Conservation (phyloP, 2,329 filamentous ascomycete genomes). For the Fusarium mexicanum region DNA sequence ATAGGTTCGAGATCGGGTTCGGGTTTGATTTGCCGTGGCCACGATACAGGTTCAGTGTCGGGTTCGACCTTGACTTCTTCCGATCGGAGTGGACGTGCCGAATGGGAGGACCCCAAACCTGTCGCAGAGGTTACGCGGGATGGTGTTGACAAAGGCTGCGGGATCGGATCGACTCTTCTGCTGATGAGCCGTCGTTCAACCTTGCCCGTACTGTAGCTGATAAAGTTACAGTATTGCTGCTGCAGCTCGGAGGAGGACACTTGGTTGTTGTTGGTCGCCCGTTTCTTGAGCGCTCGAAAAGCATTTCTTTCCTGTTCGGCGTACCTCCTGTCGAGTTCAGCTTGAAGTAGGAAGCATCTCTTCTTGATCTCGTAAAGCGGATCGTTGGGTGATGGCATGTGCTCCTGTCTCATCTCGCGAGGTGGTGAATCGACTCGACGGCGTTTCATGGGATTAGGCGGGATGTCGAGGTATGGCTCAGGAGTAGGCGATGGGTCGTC, state of each 20-base stretch:
- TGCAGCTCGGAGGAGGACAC: background rate
- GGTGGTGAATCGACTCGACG: background rate
- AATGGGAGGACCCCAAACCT: background rate
- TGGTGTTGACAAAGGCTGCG: background rate
- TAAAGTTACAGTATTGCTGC: background rate
- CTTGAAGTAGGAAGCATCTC: background rate
- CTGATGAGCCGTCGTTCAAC: background rate
- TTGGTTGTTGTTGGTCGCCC: background rate
- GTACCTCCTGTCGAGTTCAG: too few species aligned
- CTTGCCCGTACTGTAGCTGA: background rate
- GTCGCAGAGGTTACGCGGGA: background rate
- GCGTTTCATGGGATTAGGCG: background rate
- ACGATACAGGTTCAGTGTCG: background rate
- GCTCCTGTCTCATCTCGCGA: background rate
- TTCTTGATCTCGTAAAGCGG: too few species aligned
- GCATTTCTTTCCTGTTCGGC: background rate
- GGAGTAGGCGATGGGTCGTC: background rate
- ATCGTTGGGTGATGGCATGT: background rate
- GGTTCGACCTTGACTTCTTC: background rate
- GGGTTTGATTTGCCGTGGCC: background rate
- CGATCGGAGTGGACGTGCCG: background rate
- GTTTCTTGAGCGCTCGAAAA: background rate
- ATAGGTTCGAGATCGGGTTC: background rate
- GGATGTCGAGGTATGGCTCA: accelerated
- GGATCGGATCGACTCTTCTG: background rate